Evolutionary conservation across 306 rosid genomes (phyloP).

Genomic region (Malus fusca): DNA sequence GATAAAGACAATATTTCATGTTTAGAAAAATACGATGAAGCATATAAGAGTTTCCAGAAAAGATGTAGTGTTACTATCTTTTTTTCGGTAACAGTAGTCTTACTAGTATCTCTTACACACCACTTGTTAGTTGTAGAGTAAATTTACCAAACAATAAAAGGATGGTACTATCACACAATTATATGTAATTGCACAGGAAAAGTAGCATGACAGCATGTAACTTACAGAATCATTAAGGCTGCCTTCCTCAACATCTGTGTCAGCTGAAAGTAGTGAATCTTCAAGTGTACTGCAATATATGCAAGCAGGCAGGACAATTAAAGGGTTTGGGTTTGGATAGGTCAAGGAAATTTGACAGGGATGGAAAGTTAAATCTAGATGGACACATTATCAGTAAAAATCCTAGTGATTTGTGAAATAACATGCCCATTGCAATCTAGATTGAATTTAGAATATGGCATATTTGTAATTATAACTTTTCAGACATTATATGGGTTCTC

Average conservation of each 20-base stretch:
- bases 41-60: not conserved
- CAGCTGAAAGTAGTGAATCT: constrained; percentile 66
- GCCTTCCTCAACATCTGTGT: constrained; percentile 64
- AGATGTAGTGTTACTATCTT: not conserved
- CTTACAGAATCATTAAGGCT: constrained; percentile 51
- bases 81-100: not conserved
- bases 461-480: not conserved
- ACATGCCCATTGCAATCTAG: not conserved
- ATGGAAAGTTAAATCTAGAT: not conserved
- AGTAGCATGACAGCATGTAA: constrained; percentile 5
- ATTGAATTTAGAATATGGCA: not conserved
- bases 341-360: not conserved
- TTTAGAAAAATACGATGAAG: not conserved
- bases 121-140: not conserved
- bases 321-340: not conserved
- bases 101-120: not conserved
- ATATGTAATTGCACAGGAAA: not conserved
- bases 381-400: not conserved
- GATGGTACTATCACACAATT: not conserved
- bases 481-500: not conserved
- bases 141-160: not conserved
- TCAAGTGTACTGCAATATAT: constrained; percentile 52
- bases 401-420: not conserved
- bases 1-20: not conserved
- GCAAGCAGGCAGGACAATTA: constrained; percentile 15